Evolutionary conservation across 1,139 yeast genomes (phyloP).

Genomic region (Lodderomyces oxycetoniae): DNA sequence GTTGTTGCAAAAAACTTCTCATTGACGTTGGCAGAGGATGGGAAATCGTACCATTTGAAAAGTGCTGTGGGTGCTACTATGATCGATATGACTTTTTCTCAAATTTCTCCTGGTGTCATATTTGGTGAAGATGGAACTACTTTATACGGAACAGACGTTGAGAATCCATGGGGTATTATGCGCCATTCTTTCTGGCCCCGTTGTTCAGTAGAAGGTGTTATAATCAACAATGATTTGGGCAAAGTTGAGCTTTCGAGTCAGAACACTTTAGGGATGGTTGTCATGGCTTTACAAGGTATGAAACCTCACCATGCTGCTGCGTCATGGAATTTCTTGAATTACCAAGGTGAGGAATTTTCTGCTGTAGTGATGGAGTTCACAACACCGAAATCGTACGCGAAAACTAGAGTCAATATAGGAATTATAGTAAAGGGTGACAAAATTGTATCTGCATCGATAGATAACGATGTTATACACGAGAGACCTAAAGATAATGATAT

Average conservation of each 20-base stretch:
- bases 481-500: constrained; percentile 64
- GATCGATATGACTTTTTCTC: background rate
- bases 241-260: constrained; percentile 28
- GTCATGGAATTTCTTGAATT: constrained; percentile 89
- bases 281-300: constrained; percentile 99
- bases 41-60: background rate
- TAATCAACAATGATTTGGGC: constrained; percentile 29
- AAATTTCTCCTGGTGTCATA: constrained; percentile 55
- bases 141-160: constrained; percentile 73
- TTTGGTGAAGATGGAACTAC: constrained; percentile 87
- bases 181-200: constrained; percentile 97
- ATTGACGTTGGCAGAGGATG: background rate
- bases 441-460: constrained; percentile 59
- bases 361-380: constrained; percentile 93
- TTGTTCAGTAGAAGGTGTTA: constrained; percentile 61
- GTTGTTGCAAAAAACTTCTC: constrained; percentile 1
- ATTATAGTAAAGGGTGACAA: constrained; percentile 63
- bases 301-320: constrained; percentile 99
- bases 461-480: constrained; percentile 62
- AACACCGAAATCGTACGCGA: constrained; percentile 86
- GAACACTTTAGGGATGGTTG: constrained; percentile 72
- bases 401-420: constrained; percentile 76
- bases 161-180: constrained; percentile 96
- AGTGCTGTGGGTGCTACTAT: background rate
- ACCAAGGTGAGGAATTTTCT: constrained; percentile 70